Base-by-base conservation (phyloP, 106 monocot species). In the Dendrobium nobile region DNA sequence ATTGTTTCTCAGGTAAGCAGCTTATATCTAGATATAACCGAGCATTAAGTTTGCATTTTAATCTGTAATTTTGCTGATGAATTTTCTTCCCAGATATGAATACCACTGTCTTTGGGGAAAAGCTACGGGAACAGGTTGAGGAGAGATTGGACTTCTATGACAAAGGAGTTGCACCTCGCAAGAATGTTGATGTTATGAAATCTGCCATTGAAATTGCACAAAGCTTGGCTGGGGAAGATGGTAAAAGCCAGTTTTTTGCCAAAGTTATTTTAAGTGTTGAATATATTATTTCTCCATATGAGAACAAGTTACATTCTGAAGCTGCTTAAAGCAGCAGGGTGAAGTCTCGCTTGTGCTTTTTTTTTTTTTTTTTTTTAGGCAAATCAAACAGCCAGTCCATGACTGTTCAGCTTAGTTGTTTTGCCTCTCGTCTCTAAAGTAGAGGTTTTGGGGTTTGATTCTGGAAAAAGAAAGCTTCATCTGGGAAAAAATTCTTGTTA, bases 101-200 rank as follows among this genome's bases (percentile, higher is more conserved):
- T 81, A 90, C 93, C 20, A 81, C 90, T 20, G 72, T 92, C 22
- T 96, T 96, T 85, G 96, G 93, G 17, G 83, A 93, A 75, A 93
- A 93, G 80, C 82, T 96, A 13, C 87, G 93, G 17, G 93, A 94
- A 79, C 96, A 96, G 81, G 93, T 96, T 77, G 96, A 96, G 81
- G 96, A 96, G 82, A 88, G 96, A 81, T 74, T 96, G 77, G 93
- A 93, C 73, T 96, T 96, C 68, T 96, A 96, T 80, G 96, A 96
- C 82, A 96, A 96, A 80, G 96, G 96, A 27, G 86, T 96, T 80
- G 96, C 96, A 7, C 91, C 96, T 77, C 86, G 88, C 28, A 96
- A 96, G 80, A 96, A 96, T 86, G 27, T 94, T 82, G 96, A 96
- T 83, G 93, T 96, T 67, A 96, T 96, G 96, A 96, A 96, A 87